Base-by-base conservation (phyloP, 176 grass and related monocot genomes). In the Raddia distichophylla region DNA sequence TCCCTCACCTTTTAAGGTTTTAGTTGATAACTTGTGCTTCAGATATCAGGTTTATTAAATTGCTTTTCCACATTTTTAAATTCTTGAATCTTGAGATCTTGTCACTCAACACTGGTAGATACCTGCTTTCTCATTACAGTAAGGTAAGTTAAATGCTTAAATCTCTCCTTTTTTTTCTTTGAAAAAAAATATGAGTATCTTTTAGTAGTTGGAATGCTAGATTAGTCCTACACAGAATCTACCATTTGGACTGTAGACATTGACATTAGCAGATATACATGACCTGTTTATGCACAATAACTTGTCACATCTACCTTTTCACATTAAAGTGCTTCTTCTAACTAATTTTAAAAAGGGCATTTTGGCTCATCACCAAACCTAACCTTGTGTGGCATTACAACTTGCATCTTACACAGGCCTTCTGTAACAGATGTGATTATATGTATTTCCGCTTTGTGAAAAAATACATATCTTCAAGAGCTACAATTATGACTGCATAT, bases 131-230 rank as follows among this genome's bases (percentile, higher is more conserved):
- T 63, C 8, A 22, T 17, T 47, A 56, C 54, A 46, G 33, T 63
- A 84, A 89, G 64, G 46, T 72, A 78, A 64, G 13, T 45, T 10
- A 9, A 52, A 67, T 82, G 17, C 19, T 79, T 50, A 34, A 34
- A 13, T 72, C 2, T 54, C 47, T 77, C 64, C 37, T 3, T 60
- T 6, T 60, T 64, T 74, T 47, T 60, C 43, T 68, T 48, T 33
- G 1, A 69, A 6, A 10, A 69, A 45, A 10, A 69, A 45, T 40
- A 81, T 1, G 2, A 34, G n/a, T 46, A 69, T 8, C 6, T 15
- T 81, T 61, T 71, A 63, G n/a, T 75, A 61, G 19, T 75, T 89
- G 80, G 19, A 69, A 80, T 67, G n/a, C 4, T 75, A 61, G 47
- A 60, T 61, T 67, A 20, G 12, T 67, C 37, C 55, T 43, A 33